Evolutionary conservation across 306 rosid genomes (phyloP), one percentile per base, ranked within the genome.

Genomic region (Pyrus communis): DNA sequence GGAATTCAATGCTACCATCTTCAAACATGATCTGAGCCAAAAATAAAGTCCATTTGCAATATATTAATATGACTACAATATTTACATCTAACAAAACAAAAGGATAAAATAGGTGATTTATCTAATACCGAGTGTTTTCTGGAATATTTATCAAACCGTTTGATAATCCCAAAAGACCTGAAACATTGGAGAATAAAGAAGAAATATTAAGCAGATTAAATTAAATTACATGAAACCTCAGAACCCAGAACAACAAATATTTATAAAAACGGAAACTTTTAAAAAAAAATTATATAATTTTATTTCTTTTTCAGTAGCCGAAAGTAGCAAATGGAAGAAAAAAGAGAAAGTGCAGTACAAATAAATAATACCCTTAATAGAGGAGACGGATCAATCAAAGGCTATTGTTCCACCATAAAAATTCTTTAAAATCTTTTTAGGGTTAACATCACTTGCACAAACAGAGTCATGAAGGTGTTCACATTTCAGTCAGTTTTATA

Each of bases 1-100:
- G 73, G 83, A 84, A 79, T 81, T 87, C 91, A 65, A 79, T 66
- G 68, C 69, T 52, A 25, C 97, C 97, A 69, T 87, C 91, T 81
- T 91, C 97, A 85, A 91, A 90, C 96, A 90, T 75, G 84, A 91
- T 81, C 97, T 93, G 90, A 86, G 78, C 59, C 9, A 82, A 52
- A 71, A 46, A 59, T 42, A 23, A 33, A 10, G 33, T 46, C 10
- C 23, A 22, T 54, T 19, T 43, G 19, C 49, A 54, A n/a, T 11
- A 49, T 52, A 3, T 13, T 55, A n/a, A n/a, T 13, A 52, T 13
- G 11, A 9, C 22, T 35, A 73, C 54, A 15, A 35, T 38, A 58
- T 9, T 61, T 11, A 25, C 9, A 13, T 69, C 38, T 45, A 4
- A 28, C 62, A 68, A 25, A 45, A 59, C 45, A 42, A 42, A 42